Evolutionary conservation across 345 rosid species (phyloP).

Genomic region (Eucalyptus sp.): DNA sequence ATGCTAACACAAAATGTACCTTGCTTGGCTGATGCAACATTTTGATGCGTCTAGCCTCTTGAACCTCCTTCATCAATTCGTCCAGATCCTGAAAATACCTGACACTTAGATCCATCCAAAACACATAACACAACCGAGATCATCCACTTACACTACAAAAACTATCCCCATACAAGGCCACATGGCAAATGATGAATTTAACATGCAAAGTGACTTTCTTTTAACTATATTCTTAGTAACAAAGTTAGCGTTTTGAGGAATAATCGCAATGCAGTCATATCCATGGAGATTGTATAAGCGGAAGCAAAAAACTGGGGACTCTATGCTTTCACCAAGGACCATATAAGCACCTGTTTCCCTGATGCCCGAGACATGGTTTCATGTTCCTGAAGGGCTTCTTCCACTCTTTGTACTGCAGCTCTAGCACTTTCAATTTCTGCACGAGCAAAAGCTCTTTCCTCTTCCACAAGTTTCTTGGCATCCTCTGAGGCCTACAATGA

Average conservation of each 20-base stretch:
- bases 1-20: constrained; percentile 27
- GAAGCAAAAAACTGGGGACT: background rate
- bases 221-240: background rate
- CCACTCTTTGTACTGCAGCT: constrained; percentile 95
- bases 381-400: constrained; percentile 84
- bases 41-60: constrained; percentile 96
- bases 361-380: constrained; percentile 68
- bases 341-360: constrained; percentile 40
- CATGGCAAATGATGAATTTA: background rate
- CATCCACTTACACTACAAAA: background rate
- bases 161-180: background rate
- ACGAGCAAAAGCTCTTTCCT: constrained; percentile 94
- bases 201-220: background rate
- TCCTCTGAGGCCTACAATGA: constrained; percentile 80
- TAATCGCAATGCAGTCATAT: background rate
- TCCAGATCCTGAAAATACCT: constrained; percentile 55
- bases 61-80: constrained; percentile 95
- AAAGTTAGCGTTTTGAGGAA: background rate
- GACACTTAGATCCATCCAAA: background rate
- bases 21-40: constrained; percentile 99
- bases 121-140: background rate
- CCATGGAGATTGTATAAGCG: background rate
- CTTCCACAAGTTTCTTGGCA: constrained; percentile 91
- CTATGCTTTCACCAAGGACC: background rate
- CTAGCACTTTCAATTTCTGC: constrained; percentile 97